Conservation (phyloP, 352 stramenopile species). For the Pythium periplocum region DNA sequence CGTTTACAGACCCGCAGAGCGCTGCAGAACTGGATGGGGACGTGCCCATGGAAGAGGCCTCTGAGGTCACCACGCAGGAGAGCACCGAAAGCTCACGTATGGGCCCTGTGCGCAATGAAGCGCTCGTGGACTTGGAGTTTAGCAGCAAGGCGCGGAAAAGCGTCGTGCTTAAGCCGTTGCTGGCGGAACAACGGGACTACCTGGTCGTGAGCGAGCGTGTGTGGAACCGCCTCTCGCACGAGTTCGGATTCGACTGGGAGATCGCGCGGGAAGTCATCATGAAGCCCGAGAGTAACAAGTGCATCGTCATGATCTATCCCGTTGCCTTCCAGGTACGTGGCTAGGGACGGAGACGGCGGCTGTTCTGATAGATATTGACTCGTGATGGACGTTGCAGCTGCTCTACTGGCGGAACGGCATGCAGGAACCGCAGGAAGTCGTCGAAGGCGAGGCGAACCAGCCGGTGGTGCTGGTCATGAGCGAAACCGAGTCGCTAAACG, state of each 20-base stretch:
- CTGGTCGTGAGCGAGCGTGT: slow-evolving; percentile 62
- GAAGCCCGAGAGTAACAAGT: slow-evolving; percentile 26
- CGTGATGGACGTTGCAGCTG: slow-evolving; percentile 19
- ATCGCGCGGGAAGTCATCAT: slow-evolving; percentile 57
- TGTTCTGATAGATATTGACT: not conserved
- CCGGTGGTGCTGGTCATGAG: slow-evolving; percentile 39
- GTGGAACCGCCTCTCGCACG: slow-evolving; percentile 59
- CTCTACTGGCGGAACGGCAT: slow-evolving; percentile 33
- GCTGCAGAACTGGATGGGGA: slow-evolving; percentile 28
- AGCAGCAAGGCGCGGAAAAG: slow-evolving; percentile 36
- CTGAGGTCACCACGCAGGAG: slow-evolving; percentile 2
- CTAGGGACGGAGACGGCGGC: not conserved
- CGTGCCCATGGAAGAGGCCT: slow-evolving; percentile 8
- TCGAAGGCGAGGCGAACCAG: slow-evolving; percentile 23
- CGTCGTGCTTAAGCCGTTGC: slow-evolving; percentile 50
- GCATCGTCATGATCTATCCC: slow-evolving; percentile 69
- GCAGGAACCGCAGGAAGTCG: slow-evolving; percentile 18
- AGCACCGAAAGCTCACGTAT: not conserved
- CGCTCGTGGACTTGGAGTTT: slow-evolving; percentile 39
- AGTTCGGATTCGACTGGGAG: slow-evolving; percentile 66
- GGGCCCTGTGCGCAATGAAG: slow-evolving; percentile 26
- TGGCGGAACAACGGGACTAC: slow-evolving; percentile 64
- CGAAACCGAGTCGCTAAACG: slow-evolving; percentile 27
- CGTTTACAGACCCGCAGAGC: slow-evolving; percentile 25
- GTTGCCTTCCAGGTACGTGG: slow-evolving; percentile 49